Percentiles rank a stretch among this genome's conserved stretches.
Evolutionary conservation across 768 basidiomycete genomes (phyloP).

Genomic region (Mycena epipterygia): DNA sequence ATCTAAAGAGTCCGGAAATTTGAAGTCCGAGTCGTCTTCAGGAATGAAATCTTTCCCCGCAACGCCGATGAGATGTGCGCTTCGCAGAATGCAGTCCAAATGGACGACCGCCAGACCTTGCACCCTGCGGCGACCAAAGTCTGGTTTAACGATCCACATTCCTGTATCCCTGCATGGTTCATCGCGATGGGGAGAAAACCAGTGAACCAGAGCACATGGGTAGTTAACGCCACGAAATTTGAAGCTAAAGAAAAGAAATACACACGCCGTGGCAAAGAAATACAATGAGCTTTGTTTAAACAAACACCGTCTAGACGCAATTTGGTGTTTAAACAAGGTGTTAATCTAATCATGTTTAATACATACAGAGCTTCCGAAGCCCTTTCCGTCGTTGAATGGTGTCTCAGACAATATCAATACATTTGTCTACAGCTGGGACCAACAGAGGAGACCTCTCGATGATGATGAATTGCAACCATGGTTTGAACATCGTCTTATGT

Average conservation of each 20-base stretch:
- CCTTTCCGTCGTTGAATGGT: too few species aligned
- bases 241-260: conserved; percentile 42
- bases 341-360: too few species aligned
- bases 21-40: conserved; percentile 4
- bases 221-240: conserved; percentile 28
- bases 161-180: conserved; percentile 40
- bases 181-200: conserved; percentile 37
- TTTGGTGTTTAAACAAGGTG: too few species aligned
- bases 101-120: conserved; percentile 30
- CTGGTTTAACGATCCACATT: conserved; percentile 44
- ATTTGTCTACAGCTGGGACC: too few species aligned
- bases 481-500: too few species aligned
- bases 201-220: conserved; percentile 46
- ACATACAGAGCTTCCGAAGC: too few species aligned
- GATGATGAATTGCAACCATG: too few species aligned
- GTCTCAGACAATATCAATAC: too few species aligned
- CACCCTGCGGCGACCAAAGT: conserved; percentile 8
- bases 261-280: too few species aligned
- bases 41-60: conserved; percentile 19
- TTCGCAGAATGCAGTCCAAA: conserved; percentile 6
- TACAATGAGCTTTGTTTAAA: too few species aligned
- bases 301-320: too few species aligned
- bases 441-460: too few species aligned
- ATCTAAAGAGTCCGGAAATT: conserved; percentile 25
- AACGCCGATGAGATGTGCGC: conserved; percentile 36